Conservation (phyloP, 1,139 yeast species). For the Candida tropicalis region DNA sequence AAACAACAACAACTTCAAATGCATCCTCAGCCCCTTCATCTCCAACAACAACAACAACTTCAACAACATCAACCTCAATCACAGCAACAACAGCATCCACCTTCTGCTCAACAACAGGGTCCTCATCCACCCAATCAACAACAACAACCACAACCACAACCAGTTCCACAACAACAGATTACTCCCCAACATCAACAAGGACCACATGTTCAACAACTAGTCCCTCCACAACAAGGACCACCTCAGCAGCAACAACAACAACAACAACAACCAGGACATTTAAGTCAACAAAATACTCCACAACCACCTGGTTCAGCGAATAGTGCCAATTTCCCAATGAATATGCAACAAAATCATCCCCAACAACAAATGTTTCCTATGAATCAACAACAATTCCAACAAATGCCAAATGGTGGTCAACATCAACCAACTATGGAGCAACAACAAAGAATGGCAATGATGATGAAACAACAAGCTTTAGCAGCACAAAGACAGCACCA, state of each 20-base stretch:
- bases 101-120: conserved; percentile 20
- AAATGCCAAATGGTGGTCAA: conserved; percentile 18
- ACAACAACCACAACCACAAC: conserved; percentile 24
- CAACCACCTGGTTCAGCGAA: conserved; percentile 24
- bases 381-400: conserved; percentile 20
- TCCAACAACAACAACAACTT: conserved; percentile 1
- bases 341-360: conserved; percentile 28
- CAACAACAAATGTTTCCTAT: conserved; percentile 23
- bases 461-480: conserved; percentile 16
- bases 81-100: conserved; percentile 8
- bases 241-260: conserved; percentile 11
- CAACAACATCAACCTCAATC: conserved; percentile 6
- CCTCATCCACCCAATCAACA: conserved; percentile 23
- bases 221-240: conserved; percentile 16
- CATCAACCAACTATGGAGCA: conserved; percentile 16
- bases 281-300: conserved; percentile 9
- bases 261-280: conserved; percentile 2
- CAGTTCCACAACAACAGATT: conserved; percentile 11
- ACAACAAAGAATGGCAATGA: conserved; percentile 16
- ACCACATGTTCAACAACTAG: conserved; percentile 5
- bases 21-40: conserved; percentile 18
- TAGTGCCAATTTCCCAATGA: conserved; percentile 18
- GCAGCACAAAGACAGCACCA: conserved; percentile 16
- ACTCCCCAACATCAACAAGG: conserved; percentile 13
- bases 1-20: conserved; percentile 14